Evolutionary conservation across 2,329 filamentous ascomycete species (phyloP), one percentile per base, ranked within the genome.

Genomic region (Nigrospora oryzae): DNA sequence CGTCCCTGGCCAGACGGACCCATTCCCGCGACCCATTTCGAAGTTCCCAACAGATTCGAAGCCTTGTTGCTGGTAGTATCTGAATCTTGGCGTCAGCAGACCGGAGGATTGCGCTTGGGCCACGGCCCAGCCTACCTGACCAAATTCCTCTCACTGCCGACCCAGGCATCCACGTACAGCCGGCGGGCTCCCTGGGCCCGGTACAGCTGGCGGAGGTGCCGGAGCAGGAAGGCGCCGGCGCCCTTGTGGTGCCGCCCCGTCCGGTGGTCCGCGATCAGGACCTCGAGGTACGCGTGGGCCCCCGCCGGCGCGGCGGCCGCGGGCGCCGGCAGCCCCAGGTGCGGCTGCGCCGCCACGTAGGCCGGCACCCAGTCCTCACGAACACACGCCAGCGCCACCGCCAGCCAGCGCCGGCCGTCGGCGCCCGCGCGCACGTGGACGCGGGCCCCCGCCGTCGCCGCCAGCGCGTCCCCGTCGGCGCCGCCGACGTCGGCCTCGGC

Each of bases 151-250:
- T 49, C 46, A 12, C 51, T 56, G 36, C 59, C 54, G 6, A 49
- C 48, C 57, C 56, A 60, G 34, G 54, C 58, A 35, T 60, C 57
- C 7, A 63, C 44, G 41, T 53, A 62, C 8, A 61, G 46, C 17
- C n/a, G 11, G 11, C 19, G 3, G 7, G n/a, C 7, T 8, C 38
- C 38, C n/a, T 31, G 17, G 10, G 45, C 44, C 28, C 35, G 46
- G 40, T 49, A 53, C 4, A 45, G 49, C 16, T 45, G 46, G 12
- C 49, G 49, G 30, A 37, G 42, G 44, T 39, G 45, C 46, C 34
- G 41, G 17, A 49, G 49, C 36, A 52, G 37, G 16, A 47, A 44
- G 32, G 42, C 42, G 0, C 51, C 47, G 1, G 45, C 50, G 6
- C 50, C 49, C 28, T 36, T 38, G 10, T 46, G 45, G 16, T 35